Evolutionary conservation across 73 alveolate species (phyloP).

Genomic region (Blepharisma japonicum): DNA sequence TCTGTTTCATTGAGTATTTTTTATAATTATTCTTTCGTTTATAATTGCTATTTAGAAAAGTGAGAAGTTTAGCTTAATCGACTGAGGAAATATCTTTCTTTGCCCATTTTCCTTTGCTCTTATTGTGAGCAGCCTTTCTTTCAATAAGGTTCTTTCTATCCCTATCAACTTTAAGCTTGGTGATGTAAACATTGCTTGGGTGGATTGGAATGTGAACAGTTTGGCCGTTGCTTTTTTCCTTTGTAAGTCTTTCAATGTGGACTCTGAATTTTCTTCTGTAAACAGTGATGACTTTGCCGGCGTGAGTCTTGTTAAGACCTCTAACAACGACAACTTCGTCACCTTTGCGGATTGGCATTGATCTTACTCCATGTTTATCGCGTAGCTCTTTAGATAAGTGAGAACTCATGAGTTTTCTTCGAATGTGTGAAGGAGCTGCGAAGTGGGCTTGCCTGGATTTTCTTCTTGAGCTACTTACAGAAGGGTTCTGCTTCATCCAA

Average conservation of each 20-base stretch:
- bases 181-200: constrained; percentile 74
- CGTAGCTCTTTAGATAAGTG: constrained; percentile 76
- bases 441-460: constrained; percentile 87
- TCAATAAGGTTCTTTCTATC: constrained; percentile 72
- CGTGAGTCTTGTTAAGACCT: constrained; percentile 75
- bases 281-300: constrained; percentile 90
- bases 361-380: constrained; percentile 68
- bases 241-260: constrained; percentile 85
- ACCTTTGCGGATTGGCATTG: constrained; percentile 93
- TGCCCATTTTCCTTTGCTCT: constrained; percentile 1
- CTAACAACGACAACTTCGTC: constrained; percentile 75
- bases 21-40: no score
- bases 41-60: no score
- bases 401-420: constrained; percentile 85
- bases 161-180: constrained; percentile 75
- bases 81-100: no score
- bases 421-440: constrained; percentile 86
- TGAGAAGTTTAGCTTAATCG: no score
- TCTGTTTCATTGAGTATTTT: no score
- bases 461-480: constrained; percentile 77
- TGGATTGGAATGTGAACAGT: constrained; percentile 65
- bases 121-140: constrained; percentile 42
- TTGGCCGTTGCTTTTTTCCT: constrained; percentile 81
- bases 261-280: constrained; percentile 91
- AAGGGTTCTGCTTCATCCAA: not conserved